Evolutionary conservation across 768 basidiomycete species (phyloP), one percentile per base, ranked within the genome.

Genomic region (Phylloporus sp.): DNA sequence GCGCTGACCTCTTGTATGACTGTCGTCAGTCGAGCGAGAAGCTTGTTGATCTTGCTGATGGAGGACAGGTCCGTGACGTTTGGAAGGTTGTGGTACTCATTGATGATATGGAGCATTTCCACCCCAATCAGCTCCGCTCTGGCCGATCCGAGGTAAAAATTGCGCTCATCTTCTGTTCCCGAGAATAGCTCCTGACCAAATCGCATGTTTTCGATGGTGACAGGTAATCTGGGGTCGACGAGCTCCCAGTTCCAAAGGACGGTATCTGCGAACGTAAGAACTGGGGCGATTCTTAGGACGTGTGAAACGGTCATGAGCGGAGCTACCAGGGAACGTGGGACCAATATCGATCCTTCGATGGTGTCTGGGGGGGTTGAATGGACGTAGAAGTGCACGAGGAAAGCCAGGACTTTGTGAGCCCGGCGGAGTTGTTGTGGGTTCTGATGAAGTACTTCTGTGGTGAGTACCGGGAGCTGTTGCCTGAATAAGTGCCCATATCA

Each of bases 211-310:
- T 80, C 76, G 38, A 75, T 61, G 37, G 85, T 79, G 23, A 81
- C 68, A 35, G 87, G 84, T 29, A 72, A 62, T 18, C 66, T 64
- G 20, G 83, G 72, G 58, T 85, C 71, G 44, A 78, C 62, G 34
- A 79, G 71, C 29, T 81, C 80, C 76, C 80, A 86, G 62, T 97
- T 96, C 90, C 91, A 99, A 2, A 98, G 76, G 13, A 99, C 94
- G 15, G 90, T 92, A 63, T 96, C 95, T 22, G 94, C 89, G 62
- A 92, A 99, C 0, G 94, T 99, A 54, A 97, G 73, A 52, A 99
- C 80, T 5, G 95, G 95, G 6, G 94, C 92, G n/a, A 94, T 83
- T 42, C 81, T 82, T 33, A 99, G 76, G 42, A 76, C 67, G 9
- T 75, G 75, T 13, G 91, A 95, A 38, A 95, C 81, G 15, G 75